A percentile compares a stretch with the other conserved stretches of the same genome.
phyloP scores from a whole-genome alignment of 192 early-diverging fungal genomes.

The Coemansia sp. region DNA sequence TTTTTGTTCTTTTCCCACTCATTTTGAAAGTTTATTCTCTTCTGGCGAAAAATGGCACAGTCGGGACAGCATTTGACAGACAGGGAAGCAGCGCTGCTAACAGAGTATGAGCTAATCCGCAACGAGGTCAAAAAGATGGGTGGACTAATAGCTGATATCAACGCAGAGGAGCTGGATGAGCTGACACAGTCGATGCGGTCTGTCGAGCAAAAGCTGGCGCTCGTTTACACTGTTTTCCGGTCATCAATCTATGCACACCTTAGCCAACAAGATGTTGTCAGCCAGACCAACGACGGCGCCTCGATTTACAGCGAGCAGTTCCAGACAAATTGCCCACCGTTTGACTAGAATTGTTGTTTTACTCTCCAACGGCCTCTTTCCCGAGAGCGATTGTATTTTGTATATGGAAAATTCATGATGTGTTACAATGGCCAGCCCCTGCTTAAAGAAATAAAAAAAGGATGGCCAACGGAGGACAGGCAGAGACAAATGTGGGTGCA shows the following conservation, averaged over 20 bases:
- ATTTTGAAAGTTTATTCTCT: neutral
- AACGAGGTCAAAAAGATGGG: conserved; percentile 56
- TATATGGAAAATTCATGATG: neutral
- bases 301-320: conserved; percentile 45
- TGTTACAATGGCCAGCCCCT: neutral
- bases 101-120: conserved; percentile 55
- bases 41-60: conserved; percentile 17
- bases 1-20: neutral
- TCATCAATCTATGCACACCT: conserved; percentile 56
- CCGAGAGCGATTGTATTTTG: neutral
- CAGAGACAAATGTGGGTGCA: neutral
- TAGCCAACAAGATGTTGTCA: conserved; percentile 40
- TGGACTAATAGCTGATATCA: conserved; percentile 47
- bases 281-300: conserved; percentile 19
- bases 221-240: conserved; percentile 54
- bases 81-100: conserved; percentile 48
- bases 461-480: neutral
- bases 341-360: conserved; percentile 26
- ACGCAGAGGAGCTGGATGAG: conserved; percentile 52
- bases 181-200: conserved; percentile 54
- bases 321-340: conserved; percentile 56
- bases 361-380: neutral
- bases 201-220: conserved; percentile 51
- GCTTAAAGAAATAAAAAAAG: neutral
- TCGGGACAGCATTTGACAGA: conserved; percentile 49